phyloP scores from a whole-genome alignment of 495 filamentous ascomycete genomes.

The Pyrenula aspistea region DNA sequence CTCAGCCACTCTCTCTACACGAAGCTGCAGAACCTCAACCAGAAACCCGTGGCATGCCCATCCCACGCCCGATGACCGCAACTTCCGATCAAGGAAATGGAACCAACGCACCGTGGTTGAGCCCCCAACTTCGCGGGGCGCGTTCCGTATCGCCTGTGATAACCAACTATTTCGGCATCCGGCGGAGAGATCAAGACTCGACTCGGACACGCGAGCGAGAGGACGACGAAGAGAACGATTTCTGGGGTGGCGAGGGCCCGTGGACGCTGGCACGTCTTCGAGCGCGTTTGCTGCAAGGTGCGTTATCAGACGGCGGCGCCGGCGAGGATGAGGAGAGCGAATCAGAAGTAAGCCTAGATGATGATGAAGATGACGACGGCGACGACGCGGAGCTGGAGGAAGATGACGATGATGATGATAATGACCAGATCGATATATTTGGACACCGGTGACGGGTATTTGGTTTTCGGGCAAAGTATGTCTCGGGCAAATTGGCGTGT shows the following conservation, averaged over 20 bases:
- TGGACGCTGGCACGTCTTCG: conserved; percentile 17
- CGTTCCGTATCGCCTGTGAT: conserved; percentile 27
- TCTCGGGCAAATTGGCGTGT: too few relatives aligned
- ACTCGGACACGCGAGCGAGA: conserved; percentile 19
- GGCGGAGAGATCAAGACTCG: conserved; percentile 19
- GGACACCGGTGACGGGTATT: conserved; percentile 51
- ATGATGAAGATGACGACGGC: conserved; percentile 29
- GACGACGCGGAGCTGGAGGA: conserved; percentile 24
- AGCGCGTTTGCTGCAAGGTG: neutral
- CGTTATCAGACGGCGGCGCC: conserved; percentile 16
- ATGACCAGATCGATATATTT: conserved; percentile 53
- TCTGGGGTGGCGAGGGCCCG: conserved; percentile 47
- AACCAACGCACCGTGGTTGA: conserved; percentile 20
- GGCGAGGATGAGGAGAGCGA: conserved; percentile 24
- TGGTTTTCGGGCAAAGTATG: too few relatives aligned
- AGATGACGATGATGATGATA: conserved; percentile 41
- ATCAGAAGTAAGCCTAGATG: conserved; percentile 35
- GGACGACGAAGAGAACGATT: conserved; percentile 40
- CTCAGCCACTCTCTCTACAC: conserved; percentile 14
- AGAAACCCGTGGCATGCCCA: conserved; percentile 15
- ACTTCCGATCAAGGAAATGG: conserved; percentile 16
- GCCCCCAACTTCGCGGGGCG: conserved; percentile 22
- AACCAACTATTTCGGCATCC: conserved; percentile 35
- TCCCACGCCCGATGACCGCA: conserved; percentile 14
- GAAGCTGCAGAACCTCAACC: conserved; percentile 5